Evolutionary conservation across 441 rosid species (phyloP).

Genomic region (Geranium incanum): DNA sequence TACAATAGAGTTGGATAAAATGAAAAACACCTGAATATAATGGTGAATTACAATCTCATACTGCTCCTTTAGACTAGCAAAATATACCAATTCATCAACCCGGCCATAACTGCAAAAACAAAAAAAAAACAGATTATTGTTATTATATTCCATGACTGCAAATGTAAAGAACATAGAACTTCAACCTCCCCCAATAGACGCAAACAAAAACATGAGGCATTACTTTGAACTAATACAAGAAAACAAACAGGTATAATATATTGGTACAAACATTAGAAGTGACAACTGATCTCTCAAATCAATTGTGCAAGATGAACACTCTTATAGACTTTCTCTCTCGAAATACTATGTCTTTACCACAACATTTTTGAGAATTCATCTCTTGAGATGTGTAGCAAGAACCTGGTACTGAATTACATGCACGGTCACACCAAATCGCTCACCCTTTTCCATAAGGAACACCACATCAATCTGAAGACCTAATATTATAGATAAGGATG

Average conservation of each 20-base stretch:
- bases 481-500: not conserved
- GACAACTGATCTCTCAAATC: not conserved
- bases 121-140: constrained; percentile 9
- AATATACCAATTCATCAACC: constrained; percentile 92
- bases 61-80: constrained; percentile 92
- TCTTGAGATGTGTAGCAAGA: not conserved
- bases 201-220: not conserved
- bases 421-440: not conserved
- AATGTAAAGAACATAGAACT: not conserved
- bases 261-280: constrained; percentile 9
- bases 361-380: not conserved
- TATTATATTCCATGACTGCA: not conserved
- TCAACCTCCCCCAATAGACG: not conserved
- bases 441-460: not conserved
- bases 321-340: not conserved
- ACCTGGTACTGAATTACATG: not conserved
- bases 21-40: constrained; percentile 65
- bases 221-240: constrained; percentile 15
- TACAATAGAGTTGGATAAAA: constrained; percentile 4
- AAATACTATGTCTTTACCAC: not conserved
- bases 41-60: constrained; percentile 89
- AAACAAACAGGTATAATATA: not conserved
- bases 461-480: not conserved
- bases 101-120: constrained; percentile 74
- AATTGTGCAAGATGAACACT: constrained; percentile 12